Conservation (phyloP, 2,329 filamentous ascomycete species). For the Aschersonia sp. region DNA sequence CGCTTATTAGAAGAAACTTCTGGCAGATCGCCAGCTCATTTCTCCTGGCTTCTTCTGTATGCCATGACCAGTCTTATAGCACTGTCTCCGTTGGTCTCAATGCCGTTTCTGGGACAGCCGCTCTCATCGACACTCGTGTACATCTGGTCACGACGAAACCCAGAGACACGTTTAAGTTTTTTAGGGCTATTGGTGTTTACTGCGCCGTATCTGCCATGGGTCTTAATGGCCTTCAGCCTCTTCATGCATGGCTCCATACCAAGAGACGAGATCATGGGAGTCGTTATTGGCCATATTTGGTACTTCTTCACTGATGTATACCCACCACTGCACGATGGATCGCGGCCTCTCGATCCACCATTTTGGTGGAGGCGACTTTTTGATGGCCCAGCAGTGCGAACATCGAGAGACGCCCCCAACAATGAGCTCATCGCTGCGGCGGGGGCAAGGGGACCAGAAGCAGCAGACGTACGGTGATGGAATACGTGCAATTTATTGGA, state of each 20-base stretch:
- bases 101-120: constrained; percentile 89
- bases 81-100: constrained; percentile 74
- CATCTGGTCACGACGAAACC: constrained; percentile 93
- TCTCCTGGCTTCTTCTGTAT: constrained; percentile 87
- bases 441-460: constrained; percentile 13
- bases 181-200: constrained; percentile 81
- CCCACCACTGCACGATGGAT: constrained; percentile 73
- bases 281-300: constrained; percentile 90
- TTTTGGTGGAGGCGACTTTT: constrained; percentile 82
- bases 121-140: constrained; percentile 90
- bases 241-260: constrained; percentile 82
- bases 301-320: constrained; percentile 98
- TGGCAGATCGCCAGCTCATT: constrained; percentile 81
- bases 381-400: constrained; percentile 37
- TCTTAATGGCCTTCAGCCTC: constrained; percentile 82
- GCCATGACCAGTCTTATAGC: constrained; percentile 65
- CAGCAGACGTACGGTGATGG: background rate
- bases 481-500: background rate
- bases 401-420: constrained; percentile 39
- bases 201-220: constrained; percentile 91
- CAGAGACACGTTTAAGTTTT: constrained; percentile 79
- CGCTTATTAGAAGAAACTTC: constrained; percentile 89
- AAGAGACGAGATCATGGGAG: constrained; percentile 91
- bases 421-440: constrained; percentile 49
- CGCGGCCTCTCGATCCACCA: constrained; percentile 77